Percentiles rank a stretch among this genome's conserved stretches.
These are phyloP conservation scores for Beauveria scarabaeidicola DNA, from an alignment of 2,329 filamentous ascomycete genomes.

Conservation along the genomic window DNA sequence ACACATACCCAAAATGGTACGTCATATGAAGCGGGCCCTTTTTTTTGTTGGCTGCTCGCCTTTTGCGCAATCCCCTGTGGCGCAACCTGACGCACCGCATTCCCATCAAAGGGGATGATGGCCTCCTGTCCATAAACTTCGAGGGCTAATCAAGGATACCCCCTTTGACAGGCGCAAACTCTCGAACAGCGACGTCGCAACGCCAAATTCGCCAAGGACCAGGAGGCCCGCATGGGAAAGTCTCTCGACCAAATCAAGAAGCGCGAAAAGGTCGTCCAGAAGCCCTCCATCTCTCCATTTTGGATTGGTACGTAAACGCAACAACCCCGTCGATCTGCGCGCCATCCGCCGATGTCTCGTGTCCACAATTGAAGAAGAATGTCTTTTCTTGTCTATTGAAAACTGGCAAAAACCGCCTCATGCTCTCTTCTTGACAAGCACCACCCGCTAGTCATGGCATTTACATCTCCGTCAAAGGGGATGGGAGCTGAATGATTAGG, in stretches of 20 bases:
- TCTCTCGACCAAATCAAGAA: conserved; percentile 57
- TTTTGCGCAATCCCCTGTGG: neutral
- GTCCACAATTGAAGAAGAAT: neutral
- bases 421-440: neutral
- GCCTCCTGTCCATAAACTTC: neutral
- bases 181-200: conserved; percentile 76
- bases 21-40: neutral
- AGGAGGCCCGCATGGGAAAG: conserved; percentile 69
- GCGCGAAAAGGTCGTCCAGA: conserved; percentile 40
- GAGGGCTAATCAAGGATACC: neutral
- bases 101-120: neutral
- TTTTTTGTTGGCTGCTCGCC: neutral
- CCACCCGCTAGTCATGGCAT: neutral
- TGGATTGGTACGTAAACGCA: conserved; percentile 48
- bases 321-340: neutral
- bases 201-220: conserved; percentile 65
- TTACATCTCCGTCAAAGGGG: neutral
- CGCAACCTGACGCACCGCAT: neutral
- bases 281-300: conserved; percentile 55
- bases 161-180: conserved; percentile 59
- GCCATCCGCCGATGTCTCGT: neutral
- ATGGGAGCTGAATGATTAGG: too few relatives aligned
- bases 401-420: too few relatives aligned
- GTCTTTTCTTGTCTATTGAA: too few relatives aligned
- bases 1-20: neutral